These are phyloP conservation scores for Silene noctiflora DNA, from an alignment of 179 eudicot species.

Conservation along the genomic window DNA sequence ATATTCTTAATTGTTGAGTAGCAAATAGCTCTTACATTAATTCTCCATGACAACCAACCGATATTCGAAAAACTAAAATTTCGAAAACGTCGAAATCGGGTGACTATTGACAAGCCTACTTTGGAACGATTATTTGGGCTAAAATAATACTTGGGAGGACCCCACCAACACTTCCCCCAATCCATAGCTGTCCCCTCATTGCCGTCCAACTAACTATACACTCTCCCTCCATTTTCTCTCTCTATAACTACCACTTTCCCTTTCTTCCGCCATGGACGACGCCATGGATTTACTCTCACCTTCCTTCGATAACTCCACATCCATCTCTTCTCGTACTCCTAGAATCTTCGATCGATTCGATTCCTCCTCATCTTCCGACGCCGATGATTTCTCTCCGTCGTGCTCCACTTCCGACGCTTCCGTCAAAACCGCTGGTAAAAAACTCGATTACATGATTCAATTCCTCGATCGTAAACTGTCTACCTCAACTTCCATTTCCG, in stretches of 20 bases:
- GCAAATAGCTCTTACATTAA: no score
- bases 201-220: background rate
- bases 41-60: no score
- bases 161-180: background rate
- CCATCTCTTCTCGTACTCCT: constrained; percentile 22
- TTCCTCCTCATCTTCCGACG: constrained; percentile 42
- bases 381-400: constrained; percentile 37
- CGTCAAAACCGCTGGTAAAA: constrained; percentile 45
- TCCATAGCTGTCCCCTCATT: constrained; percentile 15
- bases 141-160: background rate
- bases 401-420: constrained; percentile 12
- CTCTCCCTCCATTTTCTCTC: background rate
- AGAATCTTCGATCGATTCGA: constrained; percentile 59
- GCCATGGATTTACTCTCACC: constrained; percentile 25
- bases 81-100: no score
- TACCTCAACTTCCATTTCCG: background rate
- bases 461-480: constrained; percentile 69
- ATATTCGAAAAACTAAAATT: no score
- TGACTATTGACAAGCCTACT: no score
- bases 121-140: no score
- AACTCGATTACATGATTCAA: constrained; percentile 79
- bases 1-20: no score
- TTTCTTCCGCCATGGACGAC: constrained; percentile 28
- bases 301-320: constrained; percentile 6
- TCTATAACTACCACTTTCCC: background rate